phyloP scores from a whole-genome alignment of 805 yeast genomes.

The Pichia insulana region DNA sequence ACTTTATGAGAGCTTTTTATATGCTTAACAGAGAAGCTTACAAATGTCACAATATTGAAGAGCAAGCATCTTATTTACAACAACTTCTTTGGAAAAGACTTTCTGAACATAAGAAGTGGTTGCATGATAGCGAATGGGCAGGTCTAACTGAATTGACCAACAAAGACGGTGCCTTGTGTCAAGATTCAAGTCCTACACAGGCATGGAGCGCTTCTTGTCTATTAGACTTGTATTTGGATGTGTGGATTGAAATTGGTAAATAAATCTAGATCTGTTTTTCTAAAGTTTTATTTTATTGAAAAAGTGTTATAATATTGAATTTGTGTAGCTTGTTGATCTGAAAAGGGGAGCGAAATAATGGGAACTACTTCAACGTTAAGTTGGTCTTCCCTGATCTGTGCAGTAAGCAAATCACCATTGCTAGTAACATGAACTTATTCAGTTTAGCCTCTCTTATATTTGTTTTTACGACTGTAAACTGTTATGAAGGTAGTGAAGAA shows the following conservation, averaged over 20 bases:
- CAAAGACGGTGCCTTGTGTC: slow-evolving; percentile 72
- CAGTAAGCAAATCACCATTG: neutral
- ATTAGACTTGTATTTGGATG: slow-evolving; percentile 68
- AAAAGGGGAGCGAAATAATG: too few relatives aligned
- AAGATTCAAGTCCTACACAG: slow-evolving; percentile 89
- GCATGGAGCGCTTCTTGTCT: slow-evolving; percentile 93
- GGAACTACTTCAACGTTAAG: too few relatives aligned
- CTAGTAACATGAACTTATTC: neutral
- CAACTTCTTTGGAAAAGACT: slow-evolving; percentile 55
- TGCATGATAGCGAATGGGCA: slow-evolving; percentile 77
- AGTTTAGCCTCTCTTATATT: neutral
- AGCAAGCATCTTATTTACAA: slow-evolving; percentile 43
- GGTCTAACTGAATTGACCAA: slow-evolving; percentile 91
- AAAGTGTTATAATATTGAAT: too few relatives aligned
- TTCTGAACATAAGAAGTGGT: slow-evolving; percentile 59
- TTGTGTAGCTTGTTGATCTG: neutral
- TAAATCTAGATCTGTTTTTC: neutral
- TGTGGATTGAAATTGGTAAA: slow-evolving; percentile 28
- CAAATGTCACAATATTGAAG: slow-evolving; percentile 1
- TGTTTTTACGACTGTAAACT: too few relatives aligned
- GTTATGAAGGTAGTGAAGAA: neutral
- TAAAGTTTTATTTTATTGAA: too few relatives aligned
- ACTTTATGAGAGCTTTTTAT: slow-evolving; percentile 70
- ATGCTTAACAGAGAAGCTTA: slow-evolving; percentile 36
- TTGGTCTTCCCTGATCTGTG: too few relatives aligned